Conservation (phyloP, 176 grass and related monocot species). For the Paspalum vaginatum region DNA sequence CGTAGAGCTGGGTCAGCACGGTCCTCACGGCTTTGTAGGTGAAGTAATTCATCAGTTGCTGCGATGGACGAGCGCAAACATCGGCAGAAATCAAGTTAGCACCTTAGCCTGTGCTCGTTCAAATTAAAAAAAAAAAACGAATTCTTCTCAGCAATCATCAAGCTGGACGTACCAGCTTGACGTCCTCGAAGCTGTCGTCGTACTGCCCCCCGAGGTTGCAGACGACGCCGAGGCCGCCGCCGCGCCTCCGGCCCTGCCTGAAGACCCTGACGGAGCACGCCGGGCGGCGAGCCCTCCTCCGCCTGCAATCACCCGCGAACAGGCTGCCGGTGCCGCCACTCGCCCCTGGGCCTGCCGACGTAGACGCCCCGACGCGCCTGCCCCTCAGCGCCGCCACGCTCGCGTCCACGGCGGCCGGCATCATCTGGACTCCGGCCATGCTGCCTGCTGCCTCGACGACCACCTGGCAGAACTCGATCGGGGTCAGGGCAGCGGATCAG, state of each 20-base stretch:
- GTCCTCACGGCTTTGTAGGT: conserved; percentile 91
- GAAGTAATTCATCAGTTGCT: conserved; percentile 92
- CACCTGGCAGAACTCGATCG: background rate
- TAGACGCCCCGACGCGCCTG: background rate
- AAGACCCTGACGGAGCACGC: conserved; percentile 32
- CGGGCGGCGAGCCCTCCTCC: conserved; percentile 43
- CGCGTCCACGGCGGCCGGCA: conserved; percentile 47
- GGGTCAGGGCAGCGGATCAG: too few species aligned
- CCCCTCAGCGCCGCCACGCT: conserved; percentile 1
- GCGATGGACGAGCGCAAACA: background rate
- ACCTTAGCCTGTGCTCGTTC: background rate
- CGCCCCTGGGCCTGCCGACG: background rate
- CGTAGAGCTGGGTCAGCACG: conserved; percentile 91
- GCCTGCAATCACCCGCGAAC: conserved; percentile 35
- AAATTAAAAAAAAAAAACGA: background rate
- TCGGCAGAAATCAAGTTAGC: background rate
- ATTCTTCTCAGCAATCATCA: background rate
- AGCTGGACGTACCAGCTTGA: conserved; percentile 44
- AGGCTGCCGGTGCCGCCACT: background rate
- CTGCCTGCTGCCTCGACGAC: background rate
- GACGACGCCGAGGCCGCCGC: conserved; percentile 39
- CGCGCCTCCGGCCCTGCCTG: conserved; percentile 5
- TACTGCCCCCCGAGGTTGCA: conserved; percentile 65
- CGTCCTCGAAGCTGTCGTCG: conserved; percentile 70
- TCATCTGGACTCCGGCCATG: conserved; percentile 47